Conservation (phyloP, 306 rosid genomes). For the Sophora flavescens region DNA sequence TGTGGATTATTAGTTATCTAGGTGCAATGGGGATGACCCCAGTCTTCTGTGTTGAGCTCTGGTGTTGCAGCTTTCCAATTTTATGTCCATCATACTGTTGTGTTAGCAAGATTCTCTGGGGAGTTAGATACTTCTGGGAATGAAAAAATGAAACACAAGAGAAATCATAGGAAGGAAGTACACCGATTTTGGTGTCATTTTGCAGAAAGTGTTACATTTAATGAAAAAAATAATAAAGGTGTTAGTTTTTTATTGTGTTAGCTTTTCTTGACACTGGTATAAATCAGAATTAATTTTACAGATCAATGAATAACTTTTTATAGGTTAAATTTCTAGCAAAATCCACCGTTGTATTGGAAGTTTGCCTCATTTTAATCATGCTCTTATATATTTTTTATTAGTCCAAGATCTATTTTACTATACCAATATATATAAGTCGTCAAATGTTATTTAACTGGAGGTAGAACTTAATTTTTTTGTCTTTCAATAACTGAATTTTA, state of each 20-base stretch:
- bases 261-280: background rate
- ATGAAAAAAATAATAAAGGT: background rate
- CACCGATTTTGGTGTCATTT: slow-evolving; percentile 1
- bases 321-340: background rate
- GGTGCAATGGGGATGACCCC: background rate
- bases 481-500: slow-evolving; percentile 20
- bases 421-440: background rate
- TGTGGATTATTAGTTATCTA: slow-evolving; percentile 8
- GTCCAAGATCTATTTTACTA: background rate
- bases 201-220: slow-evolving; percentile 15
- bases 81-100: background rate
- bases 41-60: background rate
- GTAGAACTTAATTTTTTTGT: slow-evolving; percentile 31
- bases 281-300: slow-evolving; percentile 11
- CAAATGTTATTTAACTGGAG: slow-evolving; percentile 19
- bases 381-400: background rate
- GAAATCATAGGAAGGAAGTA: slow-evolving; percentile 11
- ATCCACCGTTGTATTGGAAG: background rate
- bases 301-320: background rate
- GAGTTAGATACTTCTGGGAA: background rate
- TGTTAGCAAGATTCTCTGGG: slow-evolving; percentile 6
- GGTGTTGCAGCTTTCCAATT: background rate
- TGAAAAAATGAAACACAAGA: slow-evolving; percentile 13
- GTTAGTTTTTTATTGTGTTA: slow-evolving; percentile 7
- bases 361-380: slow-evolving; percentile 7